Evolutionary conservation across 495 filamentous ascomycete species (phyloP).

Genomic region (Aspergillus conjunctus): DNA sequence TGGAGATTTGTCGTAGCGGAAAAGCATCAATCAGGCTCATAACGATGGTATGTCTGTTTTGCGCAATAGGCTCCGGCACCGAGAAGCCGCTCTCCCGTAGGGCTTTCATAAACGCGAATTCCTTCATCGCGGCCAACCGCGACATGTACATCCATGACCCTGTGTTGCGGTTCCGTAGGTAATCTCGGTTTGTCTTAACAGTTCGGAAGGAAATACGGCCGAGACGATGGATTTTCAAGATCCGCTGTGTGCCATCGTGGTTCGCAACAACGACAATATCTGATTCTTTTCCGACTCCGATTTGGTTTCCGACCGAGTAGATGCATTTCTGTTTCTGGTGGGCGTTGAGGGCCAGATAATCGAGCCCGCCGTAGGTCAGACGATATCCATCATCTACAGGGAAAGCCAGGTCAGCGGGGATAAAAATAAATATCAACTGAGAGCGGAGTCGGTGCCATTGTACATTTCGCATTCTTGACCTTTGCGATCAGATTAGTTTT

Average conservation of each 20-base stretch:
- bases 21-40: constrained; percentile 91
- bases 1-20: constrained; percentile 81
- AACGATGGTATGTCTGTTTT: constrained; percentile 91
- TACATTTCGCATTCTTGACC: constrained; percentile 91
- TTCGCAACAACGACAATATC: constrained; percentile 93
- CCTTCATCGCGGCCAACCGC: constrained; percentile 85
- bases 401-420: constrained; percentile 1
- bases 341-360: constrained; percentile 92
- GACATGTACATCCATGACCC: constrained; percentile 98
- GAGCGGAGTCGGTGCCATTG: constrained; percentile 1
- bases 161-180: constrained; percentile 76
- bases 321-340: constrained; percentile 75
- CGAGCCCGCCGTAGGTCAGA: constrained; percentile 92
- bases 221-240: constrained; percentile 92
- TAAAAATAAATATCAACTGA: not conserved
- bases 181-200: constrained; percentile 94
- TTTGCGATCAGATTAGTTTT: constrained; percentile 91
- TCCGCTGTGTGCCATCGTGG: constrained; percentile 59
- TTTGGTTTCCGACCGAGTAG: constrained; percentile 91
- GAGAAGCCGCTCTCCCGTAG: constrained; percentile 80
- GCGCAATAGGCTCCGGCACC: constrained; percentile 82
- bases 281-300: constrained; percentile 96
- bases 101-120: constrained; percentile 89
- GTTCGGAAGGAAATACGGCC: constrained; percentile 96
- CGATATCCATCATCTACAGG: constrained; percentile 87